phyloP scores from a whole-genome alignment of 371 early-diverging fungal genomes.

The Apophysomyces elegans region DNA sequence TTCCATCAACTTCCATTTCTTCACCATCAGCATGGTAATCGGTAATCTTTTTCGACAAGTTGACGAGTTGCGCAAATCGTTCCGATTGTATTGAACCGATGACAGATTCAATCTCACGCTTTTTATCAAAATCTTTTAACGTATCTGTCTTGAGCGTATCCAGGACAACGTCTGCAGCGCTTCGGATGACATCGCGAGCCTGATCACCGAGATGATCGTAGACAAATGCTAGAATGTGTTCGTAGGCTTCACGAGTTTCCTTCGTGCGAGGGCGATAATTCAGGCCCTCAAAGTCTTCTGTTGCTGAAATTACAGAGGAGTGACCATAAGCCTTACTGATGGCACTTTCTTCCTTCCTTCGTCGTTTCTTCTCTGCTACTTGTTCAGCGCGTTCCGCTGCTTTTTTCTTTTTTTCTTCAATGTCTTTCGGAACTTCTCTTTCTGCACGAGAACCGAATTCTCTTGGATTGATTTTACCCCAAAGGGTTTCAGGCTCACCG shows the following conservation, averaged over 20 bases:
- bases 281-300: constrained; percentile 88
- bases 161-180: constrained; percentile 89
- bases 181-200: constrained; percentile 85
- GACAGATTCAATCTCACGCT: constrained; percentile 82
- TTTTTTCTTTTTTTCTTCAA: constrained; percentile 72
- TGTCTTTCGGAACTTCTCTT: constrained; percentile 67
- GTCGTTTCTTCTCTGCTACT: constrained; percentile 54
- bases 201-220: constrained; percentile 87
- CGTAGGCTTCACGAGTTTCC: constrained; percentile 92
- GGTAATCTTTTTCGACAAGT: constrained; percentile 92
- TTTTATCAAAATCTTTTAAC: constrained; percentile 89
- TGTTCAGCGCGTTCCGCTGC: constrained; percentile 52
- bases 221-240: constrained; percentile 84
- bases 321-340: constrained; percentile 77
- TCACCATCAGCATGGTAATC: constrained; percentile 73
- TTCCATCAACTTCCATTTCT: constrained; percentile 54
- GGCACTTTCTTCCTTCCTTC: constrained; percentile 64
- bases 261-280: constrained; percentile 91
- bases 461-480: constrained; percentile 83
- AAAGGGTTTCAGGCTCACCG: constrained; percentile 94
- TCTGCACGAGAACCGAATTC: constrained; percentile 87
- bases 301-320: constrained; percentile 84
- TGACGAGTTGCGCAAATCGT: constrained; percentile 86
- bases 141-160: constrained; percentile 85
- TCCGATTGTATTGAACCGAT: constrained; percentile 70